Conservation (phyloP, 805 yeast genomes). For the Blastobotrys chiropterorum region DNA sequence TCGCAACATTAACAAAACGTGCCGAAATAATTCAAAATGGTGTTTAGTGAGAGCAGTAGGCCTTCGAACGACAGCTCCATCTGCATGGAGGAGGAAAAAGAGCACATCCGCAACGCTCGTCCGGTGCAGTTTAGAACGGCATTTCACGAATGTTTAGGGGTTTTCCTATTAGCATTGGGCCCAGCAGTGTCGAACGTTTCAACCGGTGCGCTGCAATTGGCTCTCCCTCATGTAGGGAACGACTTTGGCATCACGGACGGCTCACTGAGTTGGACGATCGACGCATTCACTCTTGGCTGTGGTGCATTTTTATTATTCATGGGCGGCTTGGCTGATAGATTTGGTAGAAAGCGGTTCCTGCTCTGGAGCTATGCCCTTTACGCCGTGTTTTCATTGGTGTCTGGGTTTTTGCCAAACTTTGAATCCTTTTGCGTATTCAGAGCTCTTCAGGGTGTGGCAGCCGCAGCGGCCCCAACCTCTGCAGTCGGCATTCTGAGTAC, state of each 20-base stretch:
- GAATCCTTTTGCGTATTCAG: slow-evolving; percentile 36
- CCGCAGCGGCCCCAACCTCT: slow-evolving; percentile 43
- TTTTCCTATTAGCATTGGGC: too few relatives aligned
- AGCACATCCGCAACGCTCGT: too few relatives aligned
- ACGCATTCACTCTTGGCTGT: slow-evolving; percentile 37
- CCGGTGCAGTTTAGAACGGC: too few relatives aligned
- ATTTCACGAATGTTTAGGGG: too few relatives aligned
- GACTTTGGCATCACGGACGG: slow-evolving; percentile 37
- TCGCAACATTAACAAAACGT: too few relatives aligned
- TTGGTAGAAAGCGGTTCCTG: slow-evolving; percentile 40
- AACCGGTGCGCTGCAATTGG: slow-evolving; percentile 34
- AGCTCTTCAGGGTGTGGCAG: slow-evolving; percentile 40
- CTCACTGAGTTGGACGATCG: slow-evolving; percentile 38
- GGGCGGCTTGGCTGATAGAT: slow-evolving; percentile 43
- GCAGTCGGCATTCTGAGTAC: slow-evolving; percentile 43
- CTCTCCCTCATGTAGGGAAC: slow-evolving; percentile 33
- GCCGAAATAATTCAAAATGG: too few relatives aligned
- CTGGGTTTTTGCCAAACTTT: slow-evolving; percentile 25
- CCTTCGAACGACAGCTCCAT: too few relatives aligned
- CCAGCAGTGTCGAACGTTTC: too few relatives aligned
- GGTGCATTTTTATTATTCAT: slow-evolving; percentile 40
- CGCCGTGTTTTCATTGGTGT: slow-evolving; percentile 29
- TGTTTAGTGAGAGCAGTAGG: too few relatives aligned
- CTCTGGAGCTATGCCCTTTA: slow-evolving; percentile 31
- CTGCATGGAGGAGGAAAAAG: too few relatives aligned